Evolutionary conservation across 1,284 basidiomycete genomes (phyloP), one percentile per base, ranked within the genome.

Genomic region (Pholiota adiposa): DNA sequence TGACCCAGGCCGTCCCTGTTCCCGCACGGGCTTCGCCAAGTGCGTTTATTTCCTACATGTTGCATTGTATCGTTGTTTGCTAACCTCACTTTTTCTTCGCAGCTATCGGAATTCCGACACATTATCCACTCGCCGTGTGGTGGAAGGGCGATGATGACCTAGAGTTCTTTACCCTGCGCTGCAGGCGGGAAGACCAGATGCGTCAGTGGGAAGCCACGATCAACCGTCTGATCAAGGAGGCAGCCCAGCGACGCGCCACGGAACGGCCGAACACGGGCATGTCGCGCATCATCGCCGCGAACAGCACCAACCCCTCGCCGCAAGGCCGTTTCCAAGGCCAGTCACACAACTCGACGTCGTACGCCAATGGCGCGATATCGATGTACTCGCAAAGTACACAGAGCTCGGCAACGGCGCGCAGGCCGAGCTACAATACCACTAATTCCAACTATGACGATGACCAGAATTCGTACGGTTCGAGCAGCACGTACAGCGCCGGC

Each of bases 151-250:
- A 97, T 70, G 91, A 93, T 65, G 93, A 94, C 65, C 77, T 93
- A 51, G 97, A 99, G 72, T 96, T 88, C 68, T 98, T 99, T 75
- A 93, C 94, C 46, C 85, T 99, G 61, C 91, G 93, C 56, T 98
- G 97, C 74, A 87, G 93, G 56, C 90, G 90, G 23, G 95, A 98
- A 72, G 97, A 98, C 70, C 93, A 96, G 71, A 86, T 98, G 70
- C 87, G 87, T 58, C 91, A 93, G 69, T 99, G 97, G 97, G 92
- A 97, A 70, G 82, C 86, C 18, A 88, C 90, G 63, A 90, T 99
- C 66, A 94, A 90, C 73, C 90, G 92, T 59, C 83, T 98, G 27
- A 95, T 98, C 69, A 88, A 86, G 66, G 82, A 89, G 74, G 79
- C 87, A 48, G 83, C 87, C 54, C 80, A 79, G 63, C 81, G 86